Evolutionary conservation across 2,329 filamentous ascomycete species (phyloP), one percentile per base, ranked within the genome.

Genomic region (Periconia sp.): DNA sequence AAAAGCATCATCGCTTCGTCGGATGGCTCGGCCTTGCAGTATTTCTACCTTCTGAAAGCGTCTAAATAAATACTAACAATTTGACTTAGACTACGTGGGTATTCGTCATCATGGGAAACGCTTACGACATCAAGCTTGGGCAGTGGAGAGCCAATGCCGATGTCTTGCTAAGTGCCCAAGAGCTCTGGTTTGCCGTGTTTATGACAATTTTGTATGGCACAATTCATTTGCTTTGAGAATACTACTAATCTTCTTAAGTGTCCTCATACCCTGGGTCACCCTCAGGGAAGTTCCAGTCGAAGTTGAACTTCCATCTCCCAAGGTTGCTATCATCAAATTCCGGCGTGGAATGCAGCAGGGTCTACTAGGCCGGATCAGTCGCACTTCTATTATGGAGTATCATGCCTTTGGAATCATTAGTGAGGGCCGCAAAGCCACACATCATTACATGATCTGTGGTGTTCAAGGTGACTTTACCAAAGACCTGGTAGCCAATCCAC

Each of bases 391-490:
- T 42, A 67, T 68, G 63, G 65, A 68, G 51, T 68, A 68, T 36
- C 65, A 68, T 33, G 65, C 65, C 6, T 68, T 68, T 34, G 65
- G 65, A 3, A 67, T 68, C 48, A 68, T 68, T 37, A 68, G 65
- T 40, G 60, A 63, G 39, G 61, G 63, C 13, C 52, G 59, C 12
- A 60, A 67, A 19, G 48, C 62, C 5, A 43, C 44, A 0, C 42
- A 57, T 35, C 65, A 68, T 32, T 68, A 68, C 49, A 66, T 68
- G 63, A 64, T 68, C 36, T 68, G 65, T 26, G 65, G 65, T 43
- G 65, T 68, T 7, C 65, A 68, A 43, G 65, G 65, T n/a, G 65
- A 68, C 46, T 68, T 68, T 36, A 68, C 65, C 3, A 60, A 52
- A 21, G 47, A 57, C 6, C 59, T 68, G 9, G 65, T 68, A 19